phyloP scores from a whole-genome alignment of 2,329 filamentous ascomycete species.

The Aspergillus brunneoviolaceus region DNA sequence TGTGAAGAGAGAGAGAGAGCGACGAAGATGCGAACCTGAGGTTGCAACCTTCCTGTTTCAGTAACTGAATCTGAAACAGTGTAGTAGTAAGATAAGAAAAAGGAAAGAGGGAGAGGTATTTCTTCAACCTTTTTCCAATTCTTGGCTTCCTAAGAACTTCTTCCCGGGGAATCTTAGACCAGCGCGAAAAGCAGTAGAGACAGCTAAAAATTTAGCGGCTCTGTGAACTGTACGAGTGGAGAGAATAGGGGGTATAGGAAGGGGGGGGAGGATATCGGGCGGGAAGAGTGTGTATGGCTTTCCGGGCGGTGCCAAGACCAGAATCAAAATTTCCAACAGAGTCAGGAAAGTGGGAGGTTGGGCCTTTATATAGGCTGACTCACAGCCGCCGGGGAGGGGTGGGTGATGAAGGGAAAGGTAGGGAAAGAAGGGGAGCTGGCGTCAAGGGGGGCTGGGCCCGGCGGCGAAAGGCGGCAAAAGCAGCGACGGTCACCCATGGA shows the following conservation, averaged over 20 bases:
- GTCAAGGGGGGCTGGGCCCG: slow-evolving; percentile 39
- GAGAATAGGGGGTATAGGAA: slow-evolving; percentile 22
- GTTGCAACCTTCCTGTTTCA: slow-evolving; percentile 28
- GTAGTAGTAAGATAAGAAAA: background rate
- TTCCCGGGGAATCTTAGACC: slow-evolving; percentile 21
- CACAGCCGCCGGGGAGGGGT: slow-evolving; percentile 23
- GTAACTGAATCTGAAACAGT: slow-evolving; percentile 22
- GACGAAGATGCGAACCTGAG: slow-evolving; percentile 26
- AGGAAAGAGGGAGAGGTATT: background rate
- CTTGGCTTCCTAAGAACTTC: slow-evolving; percentile 19
- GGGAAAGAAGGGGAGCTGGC: slow-evolving; percentile 14
- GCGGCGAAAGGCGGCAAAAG: slow-evolving; percentile 37
- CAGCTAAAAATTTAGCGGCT: slow-evolving; percentile 17
- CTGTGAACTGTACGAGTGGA: slow-evolving; percentile 22
- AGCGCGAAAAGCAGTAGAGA: slow-evolving; percentile 12
- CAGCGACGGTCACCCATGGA: slow-evolving; percentile 35
- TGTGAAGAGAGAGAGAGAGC: slow-evolving; percentile 19
- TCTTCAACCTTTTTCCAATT: slow-evolving; percentile 12
- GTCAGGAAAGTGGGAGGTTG: slow-evolving; percentile 37
- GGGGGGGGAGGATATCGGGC: slow-evolving; percentile 25
- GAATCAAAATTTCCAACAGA: slow-evolving; percentile 34
- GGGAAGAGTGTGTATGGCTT: slow-evolving; percentile 31
- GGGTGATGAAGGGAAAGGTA: no score
- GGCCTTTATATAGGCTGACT: slow-evolving; percentile 44
- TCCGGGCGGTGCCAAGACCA: slow-evolving; percentile 44